These are phyloP conservation scores for Fusarium palustre DNA, from an alignment of 2,329 filamentous ascomycete genomes.

Conservation along the genomic window DNA sequence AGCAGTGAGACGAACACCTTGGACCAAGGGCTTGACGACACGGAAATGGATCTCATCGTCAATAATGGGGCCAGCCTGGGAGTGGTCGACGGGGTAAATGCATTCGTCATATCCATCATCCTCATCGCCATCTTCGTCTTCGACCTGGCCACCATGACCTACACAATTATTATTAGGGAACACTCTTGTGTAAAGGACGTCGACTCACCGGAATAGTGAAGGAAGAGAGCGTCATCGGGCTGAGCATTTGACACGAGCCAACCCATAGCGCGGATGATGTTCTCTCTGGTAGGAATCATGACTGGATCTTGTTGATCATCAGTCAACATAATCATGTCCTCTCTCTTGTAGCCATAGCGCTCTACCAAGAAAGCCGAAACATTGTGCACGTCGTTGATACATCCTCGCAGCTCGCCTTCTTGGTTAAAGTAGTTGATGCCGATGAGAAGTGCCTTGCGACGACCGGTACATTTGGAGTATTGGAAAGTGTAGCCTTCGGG, in stretches of 20 bases:
- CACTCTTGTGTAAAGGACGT: background rate
- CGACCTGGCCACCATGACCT: slow-evolving; percentile 82
- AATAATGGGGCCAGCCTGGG: slow-evolving; percentile 76
- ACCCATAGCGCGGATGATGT: slow-evolving; percentile 79
- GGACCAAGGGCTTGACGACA: slow-evolving; percentile 79
- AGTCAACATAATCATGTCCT: slow-evolving; percentile 84
- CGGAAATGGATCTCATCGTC: slow-evolving; percentile 83
- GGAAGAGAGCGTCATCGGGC: slow-evolving; percentile 81
- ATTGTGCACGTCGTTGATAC: slow-evolving; percentile 85
- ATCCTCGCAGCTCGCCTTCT: slow-evolving; percentile 77
- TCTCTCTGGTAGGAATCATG: slow-evolving; percentile 79
- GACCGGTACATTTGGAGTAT: slow-evolving; percentile 80
- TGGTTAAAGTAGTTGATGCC: slow-evolving; percentile 86
- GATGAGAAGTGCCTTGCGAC: slow-evolving; percentile 79
- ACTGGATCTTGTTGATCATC: slow-evolving; percentile 78
- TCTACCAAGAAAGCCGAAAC: slow-evolving; percentile 77
- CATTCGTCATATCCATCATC: slow-evolving; percentile 83
- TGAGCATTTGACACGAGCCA: slow-evolving; percentile 79
- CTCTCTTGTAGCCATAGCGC: slow-evolving; percentile 76
- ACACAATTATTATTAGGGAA: slow-evolving; percentile 15
- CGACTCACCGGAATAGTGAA: slow-evolving; percentile 75
- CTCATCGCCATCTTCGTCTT: slow-evolving; percentile 79
- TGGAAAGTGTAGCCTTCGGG: slow-evolving; percentile 78
- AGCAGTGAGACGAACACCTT: slow-evolving; percentile 86
- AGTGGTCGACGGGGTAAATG: slow-evolving; percentile 82